Conservation (phyloP, 1,284 basidiomycete genomes). For the Filobasidium uniguttulatum region DNA sequence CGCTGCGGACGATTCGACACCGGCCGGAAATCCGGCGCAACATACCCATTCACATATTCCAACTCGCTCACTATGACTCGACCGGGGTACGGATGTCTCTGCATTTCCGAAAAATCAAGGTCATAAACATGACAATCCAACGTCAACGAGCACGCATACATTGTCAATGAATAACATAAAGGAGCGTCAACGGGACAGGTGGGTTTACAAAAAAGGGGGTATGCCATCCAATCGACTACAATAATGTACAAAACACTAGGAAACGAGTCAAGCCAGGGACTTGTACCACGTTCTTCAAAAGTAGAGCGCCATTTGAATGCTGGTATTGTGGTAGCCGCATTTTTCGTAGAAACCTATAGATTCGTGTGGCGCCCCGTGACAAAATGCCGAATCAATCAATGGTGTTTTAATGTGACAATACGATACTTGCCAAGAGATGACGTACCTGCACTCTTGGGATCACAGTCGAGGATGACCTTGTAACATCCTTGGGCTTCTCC, state of each 20-base stretch:
- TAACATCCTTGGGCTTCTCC: slow-evolving; percentile 68
- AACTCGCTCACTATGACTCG: too few relatives aligned
- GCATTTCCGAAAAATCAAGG: too few relatives aligned
- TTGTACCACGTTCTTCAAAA: neutral
- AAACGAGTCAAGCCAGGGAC: too few relatives aligned
- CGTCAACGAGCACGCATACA: too few relatives aligned
- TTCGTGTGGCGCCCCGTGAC: neutral
- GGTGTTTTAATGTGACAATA: neutral
- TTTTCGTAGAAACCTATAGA: slow-evolving; percentile 83
- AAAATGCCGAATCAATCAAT: neutral
- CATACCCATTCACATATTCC: neutral
- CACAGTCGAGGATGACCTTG: slow-evolving; percentile 96
- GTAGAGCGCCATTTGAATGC: slow-evolving; percentile 67
- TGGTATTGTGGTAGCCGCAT: slow-evolving; percentile 79
- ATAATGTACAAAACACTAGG: too few relatives aligned
- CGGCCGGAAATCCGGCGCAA: neutral
- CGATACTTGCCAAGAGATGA: slow-evolving; percentile 18
- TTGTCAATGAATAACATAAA: too few relatives aligned
- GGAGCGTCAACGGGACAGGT: too few relatives aligned
- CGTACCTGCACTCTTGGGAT: slow-evolving; percentile 76
- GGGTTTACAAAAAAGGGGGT: neutral
- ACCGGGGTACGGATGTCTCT: too few relatives aligned
- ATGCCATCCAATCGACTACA: too few relatives aligned
- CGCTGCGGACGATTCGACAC: too few relatives aligned
- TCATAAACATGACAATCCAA: too few relatives aligned